These are phyloP conservation scores for Boechera retrofracta DNA, from an alignment of 345 rosid species.

Conservation along the genomic window DNA sequence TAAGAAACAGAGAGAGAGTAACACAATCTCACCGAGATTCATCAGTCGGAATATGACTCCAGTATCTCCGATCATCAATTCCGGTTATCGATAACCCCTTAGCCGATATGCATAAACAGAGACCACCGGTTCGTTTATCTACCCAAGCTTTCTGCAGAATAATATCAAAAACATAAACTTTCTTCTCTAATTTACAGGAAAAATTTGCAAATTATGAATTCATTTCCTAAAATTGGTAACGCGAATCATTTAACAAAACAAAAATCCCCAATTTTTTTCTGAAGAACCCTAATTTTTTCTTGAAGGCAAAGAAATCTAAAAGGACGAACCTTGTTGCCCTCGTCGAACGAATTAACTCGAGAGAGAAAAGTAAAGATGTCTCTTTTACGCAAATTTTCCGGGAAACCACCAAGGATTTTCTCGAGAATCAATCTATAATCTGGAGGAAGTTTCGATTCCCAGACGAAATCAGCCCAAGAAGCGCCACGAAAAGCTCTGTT, in stretches of 20 bases:
- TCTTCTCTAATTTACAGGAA: not conserved
- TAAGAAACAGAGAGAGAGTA: too few species aligned
- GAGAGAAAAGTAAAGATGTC: slow-evolving; percentile 72
- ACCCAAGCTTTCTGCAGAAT: slow-evolving; percentile 83
- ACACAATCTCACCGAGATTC: slow-evolving; percentile 71
- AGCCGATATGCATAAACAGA: slow-evolving; percentile 68
- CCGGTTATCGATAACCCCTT: slow-evolving; percentile 81
- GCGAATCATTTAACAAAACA: not conserved
- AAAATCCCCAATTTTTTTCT: not conserved
- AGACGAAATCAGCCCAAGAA: slow-evolving; percentile 91
- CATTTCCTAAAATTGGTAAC: not conserved
- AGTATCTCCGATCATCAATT: slow-evolving; percentile 91
- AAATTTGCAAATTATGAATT: not conserved
- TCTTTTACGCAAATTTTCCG: slow-evolving; percentile 59
- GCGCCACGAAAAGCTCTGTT: slow-evolving; percentile 88
- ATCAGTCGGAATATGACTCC: slow-evolving; percentile 79
- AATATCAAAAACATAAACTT: slow-evolving; percentile 11
- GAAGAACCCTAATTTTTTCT: slow-evolving; percentile 8
- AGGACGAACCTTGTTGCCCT: slow-evolving; percentile 71
- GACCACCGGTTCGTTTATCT: slow-evolving; percentile 69
- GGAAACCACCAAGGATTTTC: slow-evolving; percentile 56
- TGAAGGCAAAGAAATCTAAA: not conserved
- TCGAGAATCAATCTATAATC: slow-evolving; percentile 62
- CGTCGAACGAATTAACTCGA: slow-evolving; percentile 65
- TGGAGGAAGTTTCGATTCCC: slow-evolving; percentile 90